Conservation (phyloP, 2,329 filamentous ascomycete species). For the Bisporella sp. region DNA sequence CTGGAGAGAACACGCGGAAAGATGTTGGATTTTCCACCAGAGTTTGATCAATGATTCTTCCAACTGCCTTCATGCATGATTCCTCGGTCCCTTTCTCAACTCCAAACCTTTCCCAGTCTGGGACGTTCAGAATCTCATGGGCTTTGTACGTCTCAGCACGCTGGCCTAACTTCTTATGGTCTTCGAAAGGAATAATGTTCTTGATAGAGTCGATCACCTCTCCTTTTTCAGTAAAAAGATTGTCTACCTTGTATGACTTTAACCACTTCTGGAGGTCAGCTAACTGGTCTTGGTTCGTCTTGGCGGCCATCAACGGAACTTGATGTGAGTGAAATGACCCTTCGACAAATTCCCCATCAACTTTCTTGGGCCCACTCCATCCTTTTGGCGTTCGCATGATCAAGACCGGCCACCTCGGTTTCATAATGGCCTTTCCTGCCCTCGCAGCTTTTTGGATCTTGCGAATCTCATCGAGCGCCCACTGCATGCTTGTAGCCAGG, state of each 20-base stretch:
- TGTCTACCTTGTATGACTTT: slow-evolving; percentile 43
- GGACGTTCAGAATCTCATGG: slow-evolving; percentile 41
- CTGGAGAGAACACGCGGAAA: slow-evolving; percentile 57
- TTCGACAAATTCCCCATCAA: slow-evolving; percentile 56
- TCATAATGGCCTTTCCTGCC: slow-evolving; percentile 50
- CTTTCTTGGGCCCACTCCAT: slow-evolving; percentile 56
- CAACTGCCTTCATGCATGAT: slow-evolving; percentile 53
- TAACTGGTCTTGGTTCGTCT: slow-evolving; percentile 46
- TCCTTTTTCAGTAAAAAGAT: slow-evolving; percentile 40
- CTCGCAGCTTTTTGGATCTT: slow-evolving; percentile 57
- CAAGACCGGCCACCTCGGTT: slow-evolving; percentile 56
- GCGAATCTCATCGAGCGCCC: slow-evolving; percentile 53
- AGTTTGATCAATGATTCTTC: slow-evolving; percentile 47
- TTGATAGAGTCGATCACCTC: slow-evolving; percentile 43
- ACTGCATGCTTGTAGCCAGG: slow-evolving; percentile 49
- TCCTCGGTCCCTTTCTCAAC: slow-evolving; percentile 41
- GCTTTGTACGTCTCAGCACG: slow-evolving; percentile 45
- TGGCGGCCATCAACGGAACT: slow-evolving; percentile 54
- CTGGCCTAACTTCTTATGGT: slow-evolving; percentile 52
- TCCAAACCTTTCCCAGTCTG: slow-evolving; percentile 48
- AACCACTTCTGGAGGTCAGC: slow-evolving; percentile 52
- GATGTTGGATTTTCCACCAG: slow-evolving; percentile 49
- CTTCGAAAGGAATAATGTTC: slow-evolving; percentile 47
- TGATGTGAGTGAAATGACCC: slow-evolving; percentile 61
- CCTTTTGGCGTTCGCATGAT: slow-evolving; percentile 60